These are phyloP conservation scores for Poa pratensis DNA, from an alignment of 176 grass and related monocot species.

Conservation along the genomic window DNA sequence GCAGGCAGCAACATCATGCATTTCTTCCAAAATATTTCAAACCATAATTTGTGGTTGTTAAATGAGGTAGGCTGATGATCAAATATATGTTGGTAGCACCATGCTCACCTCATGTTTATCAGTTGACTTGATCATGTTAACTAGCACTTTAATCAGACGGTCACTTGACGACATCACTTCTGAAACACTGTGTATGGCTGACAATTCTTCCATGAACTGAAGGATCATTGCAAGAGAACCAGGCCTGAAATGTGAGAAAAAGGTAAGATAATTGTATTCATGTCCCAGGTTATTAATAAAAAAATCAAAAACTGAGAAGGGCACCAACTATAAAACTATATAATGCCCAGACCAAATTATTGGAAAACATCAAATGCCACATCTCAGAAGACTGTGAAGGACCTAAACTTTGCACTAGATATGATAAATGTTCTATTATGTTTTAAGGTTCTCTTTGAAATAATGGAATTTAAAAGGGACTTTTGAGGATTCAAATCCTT, in stretches of 20 bases:
- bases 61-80: slow-evolving; percentile 17
- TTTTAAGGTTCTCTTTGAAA: neutral
- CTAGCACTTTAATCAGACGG: slow-evolving; percentile 62
- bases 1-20: slow-evolving; percentile 10
- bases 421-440: slow-evolving; percentile 21
- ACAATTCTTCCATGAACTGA: slow-evolving; percentile 82
- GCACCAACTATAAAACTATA: too few species aligned
- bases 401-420: slow-evolving; percentile 18
- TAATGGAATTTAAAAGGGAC: neutral
- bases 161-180: slow-evolving; percentile 61
- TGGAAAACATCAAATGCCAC: slow-evolving; percentile 30
- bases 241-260: slow-evolving; percentile 57
- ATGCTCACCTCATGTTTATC: slow-evolving; percentile 92
- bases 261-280: slow-evolving; percentile 19
- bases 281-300: slow-evolving; percentile 15
- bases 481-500: slow-evolving; percentile 1
- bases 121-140: slow-evolving; percentile 69
- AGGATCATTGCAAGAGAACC: slow-evolving; percentile 65
- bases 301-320: slow-evolving; percentile 9
- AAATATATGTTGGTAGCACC: slow-evolving; percentile 22
- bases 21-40: slow-evolving; percentile 24
- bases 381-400: slow-evolving; percentile 31
- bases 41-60: neutral
- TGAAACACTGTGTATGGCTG: slow-evolving; percentile 64
- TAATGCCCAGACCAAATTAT: slow-evolving; percentile 28